Evolutionary conservation across 1,284 basidiomycete genomes (phyloP).

Genomic region (Ganoderma meredithae): DNA sequence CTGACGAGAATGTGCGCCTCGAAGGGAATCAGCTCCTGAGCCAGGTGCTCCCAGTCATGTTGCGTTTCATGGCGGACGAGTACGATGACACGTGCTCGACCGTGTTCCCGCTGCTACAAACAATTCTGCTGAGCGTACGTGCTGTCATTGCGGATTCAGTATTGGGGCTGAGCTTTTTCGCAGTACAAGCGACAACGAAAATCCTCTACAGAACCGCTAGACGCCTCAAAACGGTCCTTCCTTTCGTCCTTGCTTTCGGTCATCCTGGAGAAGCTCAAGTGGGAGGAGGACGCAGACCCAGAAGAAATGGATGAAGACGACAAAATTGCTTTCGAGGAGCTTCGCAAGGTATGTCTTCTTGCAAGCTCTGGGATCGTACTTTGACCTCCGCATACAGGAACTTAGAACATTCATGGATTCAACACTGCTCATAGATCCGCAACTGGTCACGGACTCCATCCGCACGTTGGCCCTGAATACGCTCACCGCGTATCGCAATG

Average conservation of each 20-base stretch:
- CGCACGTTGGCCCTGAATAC: conserved; percentile 78
- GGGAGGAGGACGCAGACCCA: conserved; percentile 86
- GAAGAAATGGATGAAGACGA: conserved; percentile 93
- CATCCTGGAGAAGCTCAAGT: conserved; percentile 89
- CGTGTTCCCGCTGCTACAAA: conserved; percentile 82
- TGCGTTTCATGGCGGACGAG: conserved; percentile 90
- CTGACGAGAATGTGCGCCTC: conserved; percentile 66
- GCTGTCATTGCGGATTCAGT: background rate
- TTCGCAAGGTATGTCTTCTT: conserved; percentile 73
- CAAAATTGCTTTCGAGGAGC: conserved; percentile 81
- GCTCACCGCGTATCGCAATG: conserved; percentile 70
- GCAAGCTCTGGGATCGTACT: conserved; percentile 3
- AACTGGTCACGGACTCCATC: conserved; percentile 79
- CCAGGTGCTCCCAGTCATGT: conserved; percentile 81
- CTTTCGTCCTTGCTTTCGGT: conserved; percentile 83
- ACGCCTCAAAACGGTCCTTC: conserved; percentile 82
- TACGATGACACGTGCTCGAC: conserved; percentile 89
- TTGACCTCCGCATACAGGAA: conserved; percentile 56
- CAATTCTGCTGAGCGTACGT: conserved; percentile 78
- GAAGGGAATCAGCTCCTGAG: conserved; percentile 77
- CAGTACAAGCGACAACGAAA: conserved; percentile 86
- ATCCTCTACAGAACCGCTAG: conserved; percentile 67
- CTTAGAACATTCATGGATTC: conserved; percentile 86
- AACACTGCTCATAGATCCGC: conserved; percentile 81
- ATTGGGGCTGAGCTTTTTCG: background rate